Base-by-base conservation (phyloP, 768 basidiomycete species). In the Psilocybe tampanensis region DNA sequence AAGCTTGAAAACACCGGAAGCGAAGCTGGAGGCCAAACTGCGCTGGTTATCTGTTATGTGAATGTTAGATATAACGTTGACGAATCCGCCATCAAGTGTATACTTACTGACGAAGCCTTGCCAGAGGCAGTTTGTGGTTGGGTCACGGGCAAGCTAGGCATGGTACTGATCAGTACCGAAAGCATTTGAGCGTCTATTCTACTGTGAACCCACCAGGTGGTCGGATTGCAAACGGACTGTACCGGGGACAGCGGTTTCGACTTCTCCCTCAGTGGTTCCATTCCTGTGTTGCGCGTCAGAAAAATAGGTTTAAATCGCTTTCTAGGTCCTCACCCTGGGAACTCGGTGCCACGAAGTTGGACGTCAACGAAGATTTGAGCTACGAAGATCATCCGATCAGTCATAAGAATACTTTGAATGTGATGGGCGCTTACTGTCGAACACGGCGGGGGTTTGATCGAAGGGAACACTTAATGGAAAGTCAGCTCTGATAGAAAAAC, bases 121-220 rank as follows among this genome's bases (percentile, higher is more conserved):
- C 80, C 80, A 82, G 43, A 64, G 62, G 69, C 80, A 81, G 19
- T 77, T 72, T n/a, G 80, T 83, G 32, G 76, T 70, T 6, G 72
- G 58, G 64, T 81, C 77, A 52, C 70, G 59, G 29, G 72, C 72
- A 49, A 74, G 62, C 70, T 68, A 47, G n/a, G 44, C 36, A 58
- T 2, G 23, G 21, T 11, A n/a, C 22, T 9, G 19, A 21, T 18
- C n/a, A 32, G 21, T 54, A 29, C 18, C 0, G n/a, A 19, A 21
- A n/a, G 8, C 12, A 7, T 47, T 15, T 12, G 41, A 8, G 32
- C 4, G 18, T 21, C 8, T 11, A 29, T 24, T 39, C n/a, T n/a
- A 5, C 36, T 39, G n/a, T n/a, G 9, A 9, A 60, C 66, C 58
- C 59, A 71, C 70, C 15, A 60, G 58, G 48, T 66, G 69, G 66